phyloP scores from a whole-genome alignment of 495 filamentous ascomycete genomes.

The Tuber microsphaerosporum region DNA sequence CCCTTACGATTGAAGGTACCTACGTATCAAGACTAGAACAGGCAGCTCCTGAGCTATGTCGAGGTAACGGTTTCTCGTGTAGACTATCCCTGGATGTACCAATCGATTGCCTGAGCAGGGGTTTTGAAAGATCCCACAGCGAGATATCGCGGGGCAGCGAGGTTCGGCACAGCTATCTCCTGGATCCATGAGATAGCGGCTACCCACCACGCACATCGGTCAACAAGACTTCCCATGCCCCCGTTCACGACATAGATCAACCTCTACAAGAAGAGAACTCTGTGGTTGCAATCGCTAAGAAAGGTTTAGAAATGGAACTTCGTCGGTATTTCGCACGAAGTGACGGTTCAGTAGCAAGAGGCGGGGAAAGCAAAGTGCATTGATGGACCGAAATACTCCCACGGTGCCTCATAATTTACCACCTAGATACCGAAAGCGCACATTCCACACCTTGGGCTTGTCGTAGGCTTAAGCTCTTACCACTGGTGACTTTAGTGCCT shows the following conservation, averaged over 20 bases:
- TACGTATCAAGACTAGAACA: conserved; percentile 42
- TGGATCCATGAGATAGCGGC: too few relatives aligned
- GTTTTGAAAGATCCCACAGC: background rate
- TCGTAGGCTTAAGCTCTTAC: too few relatives aligned
- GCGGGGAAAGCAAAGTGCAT: background rate
- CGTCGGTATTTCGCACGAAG: background rate
- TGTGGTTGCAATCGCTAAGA: background rate
- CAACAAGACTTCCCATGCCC: background rate
- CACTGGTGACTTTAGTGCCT: too few relatives aligned
- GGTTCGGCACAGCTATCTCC: background rate
- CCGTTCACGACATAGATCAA: background rate
- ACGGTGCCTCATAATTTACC: background rate
- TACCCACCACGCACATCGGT: background rate
- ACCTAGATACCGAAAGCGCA: background rate
- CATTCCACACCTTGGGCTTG: background rate
- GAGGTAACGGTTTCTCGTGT: conserved; percentile 17
- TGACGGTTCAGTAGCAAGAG: background rate
- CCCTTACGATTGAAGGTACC: conserved; percentile 41
- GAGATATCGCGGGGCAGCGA: background rate
- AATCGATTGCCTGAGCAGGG: background rate
- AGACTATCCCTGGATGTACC: conserved; percentile 17
- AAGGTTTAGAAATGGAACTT: background rate
- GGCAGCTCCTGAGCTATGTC: conserved; percentile 14
- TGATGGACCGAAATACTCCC: background rate
- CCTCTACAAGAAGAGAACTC: background rate